Evolutionary conservation across 2,329 filamentous ascomycete species (phyloP).

Genomic region (Arthrobotrys pseudoclavata): DNA sequence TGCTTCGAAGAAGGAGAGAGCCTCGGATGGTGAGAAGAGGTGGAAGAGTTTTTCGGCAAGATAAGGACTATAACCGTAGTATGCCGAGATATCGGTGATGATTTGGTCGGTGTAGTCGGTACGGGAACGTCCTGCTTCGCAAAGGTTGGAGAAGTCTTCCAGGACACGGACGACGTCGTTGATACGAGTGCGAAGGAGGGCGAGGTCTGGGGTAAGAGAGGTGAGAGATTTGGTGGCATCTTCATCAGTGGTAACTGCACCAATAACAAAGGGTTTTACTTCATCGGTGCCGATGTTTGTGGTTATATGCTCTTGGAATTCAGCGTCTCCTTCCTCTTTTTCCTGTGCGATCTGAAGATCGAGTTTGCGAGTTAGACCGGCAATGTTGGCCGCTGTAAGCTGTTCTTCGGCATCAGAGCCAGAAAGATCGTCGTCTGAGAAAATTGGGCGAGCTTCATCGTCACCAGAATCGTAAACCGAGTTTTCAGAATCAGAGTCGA

Average conservation of each 20-base stretch:
- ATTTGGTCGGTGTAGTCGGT: slow-evolving; percentile 89
- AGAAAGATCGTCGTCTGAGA: slow-evolving; percentile 89
- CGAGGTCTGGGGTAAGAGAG: slow-evolving; percentile 86
- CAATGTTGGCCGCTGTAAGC: slow-evolving; percentile 95
- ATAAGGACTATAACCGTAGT: slow-evolving; percentile 95
- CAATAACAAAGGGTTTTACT: slow-evolving; percentile 73
- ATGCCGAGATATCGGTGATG: slow-evolving; percentile 90
- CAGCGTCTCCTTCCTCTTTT: slow-evolving; percentile 84
- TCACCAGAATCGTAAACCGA: slow-evolving; percentile 79
- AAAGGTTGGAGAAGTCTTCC: slow-evolving; percentile 85
- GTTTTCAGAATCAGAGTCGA: slow-evolving; percentile 71
- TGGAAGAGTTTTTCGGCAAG: slow-evolving; percentile 96
- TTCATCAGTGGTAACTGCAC: slow-evolving; percentile 74
- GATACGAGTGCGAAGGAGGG: slow-evolving; percentile 87
- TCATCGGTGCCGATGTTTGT: slow-evolving; percentile 90
- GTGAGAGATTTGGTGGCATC: slow-evolving; percentile 72
- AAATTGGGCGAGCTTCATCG: slow-evolving; percentile 77
- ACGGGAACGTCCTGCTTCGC: slow-evolving; percentile 83
- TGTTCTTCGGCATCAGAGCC: slow-evolving; percentile 89
- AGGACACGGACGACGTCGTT: slow-evolving; percentile 93
- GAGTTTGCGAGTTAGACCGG: slow-evolving; percentile 85
- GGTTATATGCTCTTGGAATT: slow-evolving; percentile 81
- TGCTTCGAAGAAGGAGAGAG: slow-evolving; percentile 98
- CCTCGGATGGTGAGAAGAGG: slow-evolving; percentile 91
- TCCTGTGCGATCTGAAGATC: slow-evolving; percentile 83